Base-by-base conservation (phyloP, 352 stramenopile species). In the Proteromonas lacertae region DNA sequence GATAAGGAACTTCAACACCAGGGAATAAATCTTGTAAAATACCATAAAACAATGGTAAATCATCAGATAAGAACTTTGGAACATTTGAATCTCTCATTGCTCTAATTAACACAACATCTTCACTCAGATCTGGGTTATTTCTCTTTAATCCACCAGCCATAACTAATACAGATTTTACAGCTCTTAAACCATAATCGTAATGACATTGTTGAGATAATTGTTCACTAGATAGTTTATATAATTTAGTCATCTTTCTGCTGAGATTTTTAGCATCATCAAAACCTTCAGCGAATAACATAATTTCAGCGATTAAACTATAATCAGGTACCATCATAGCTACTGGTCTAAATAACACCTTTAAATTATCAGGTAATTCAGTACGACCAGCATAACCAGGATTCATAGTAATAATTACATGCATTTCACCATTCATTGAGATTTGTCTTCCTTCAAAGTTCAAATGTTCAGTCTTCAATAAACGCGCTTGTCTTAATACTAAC, bases 281-380 rank as follows among this genome's bases (percentile, higher is more conserved):
- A 12, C 71, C 71, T 4, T 79, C 67, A 0, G 70, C 66, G 46
- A 73, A 87, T 2, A 87, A 53, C 47, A 77, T 69, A 20, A 67
- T 62, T 39, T 63, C 49, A 6, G 56, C 70, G 37, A 86, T 87
- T 17, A 84, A 68, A 32, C 72, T 66, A 22, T 73, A 66, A 43
- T 86, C 74, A 0, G 71, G 70, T 2, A 87, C 71, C 71, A 87
- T 87, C 71, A 87, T 87, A 1, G 63, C 58, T 10, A 86, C 68
- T 1, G 66, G 65, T 28, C 69, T 60, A 36, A 64, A 64, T 22
- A 45, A 56, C 5, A 67, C 63, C 29, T 75, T 74, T 18, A 86
- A 57, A 40, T 86, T 87, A 36, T 87, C 71, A 0, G 71, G 71
- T 1, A 87, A 53, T 38, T 87, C 69, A 28, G 76, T 72, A 0